Evolutionary conservation across 495 filamentous ascomycete genomes (phyloP), one percentile per base, ranked within the genome.

Genomic region (Podospora pseudocomata): DNA sequence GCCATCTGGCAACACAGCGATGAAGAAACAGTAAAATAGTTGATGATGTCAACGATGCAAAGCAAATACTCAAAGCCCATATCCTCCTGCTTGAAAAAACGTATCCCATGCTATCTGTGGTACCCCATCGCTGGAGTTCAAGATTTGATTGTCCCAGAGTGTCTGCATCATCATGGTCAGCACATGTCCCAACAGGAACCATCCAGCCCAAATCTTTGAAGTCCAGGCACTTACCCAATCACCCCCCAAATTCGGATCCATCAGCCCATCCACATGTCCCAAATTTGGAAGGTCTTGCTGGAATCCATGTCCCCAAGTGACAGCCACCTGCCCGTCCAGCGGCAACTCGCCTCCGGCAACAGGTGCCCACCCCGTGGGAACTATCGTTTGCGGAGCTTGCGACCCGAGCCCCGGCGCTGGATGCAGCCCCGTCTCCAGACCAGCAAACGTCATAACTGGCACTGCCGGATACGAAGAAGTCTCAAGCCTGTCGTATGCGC

Each of bases 111-210:
- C 66, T 30, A 73, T 75, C 55, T 73, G 71, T 3, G 26, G 11
- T 13, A n/a, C 30, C 6, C 74, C 74, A 18, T 60, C 62, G 18
- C 19, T 68, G 19, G 68, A 20, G 30, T 71, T 73, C 13, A 73
- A 71, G 57, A 76, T 56, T 34, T 76, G 71, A 28, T 68, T 68
- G 64, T 76, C 75, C 68, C 70, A 76, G 0, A 67, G 49, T 6
- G 69, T 59, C 74, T 76, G 39, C 16, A 18, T 23, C 23, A 44
- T 15, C 26, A 32, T 23, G 27, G 34, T 39, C 57, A 23, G 23
- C 23, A 23, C 23, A 23, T 23, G 23, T 23, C 23, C 23, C 23
- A 23, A 23, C 23, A 23, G 23, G 23, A 23, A 23, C 23, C 23
- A 23, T 23, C 1, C 1, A 1, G 23, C 23, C 23, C 23, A 2